Conservation (phyloP, 305 asterid genomes). For the Stenogyne calaminthoides region DNA sequence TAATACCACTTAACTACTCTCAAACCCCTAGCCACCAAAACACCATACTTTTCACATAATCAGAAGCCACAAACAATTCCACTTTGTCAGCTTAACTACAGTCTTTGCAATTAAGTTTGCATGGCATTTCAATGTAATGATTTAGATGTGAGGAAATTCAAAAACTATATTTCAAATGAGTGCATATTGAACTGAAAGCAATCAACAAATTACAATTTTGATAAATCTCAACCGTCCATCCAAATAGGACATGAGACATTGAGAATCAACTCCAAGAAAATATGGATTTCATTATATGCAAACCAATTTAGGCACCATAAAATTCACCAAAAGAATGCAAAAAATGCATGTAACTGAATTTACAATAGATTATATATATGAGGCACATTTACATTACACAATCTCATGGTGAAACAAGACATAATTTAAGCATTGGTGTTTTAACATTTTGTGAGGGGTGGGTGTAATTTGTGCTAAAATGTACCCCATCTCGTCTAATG, state of each 20-base stretch:
- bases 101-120: neutral
- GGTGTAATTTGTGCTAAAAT: no score
- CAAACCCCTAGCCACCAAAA: neutral
- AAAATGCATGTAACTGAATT: neutral
- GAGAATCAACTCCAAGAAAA: neutral
- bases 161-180: neutral
- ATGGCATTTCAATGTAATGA: neutral
- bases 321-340: neutral
- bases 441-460: no score
- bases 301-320: neutral
- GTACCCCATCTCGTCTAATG: no score
- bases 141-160: neutral
- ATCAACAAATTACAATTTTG: neutral
- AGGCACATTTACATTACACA: no score
- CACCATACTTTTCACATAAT: neutral
- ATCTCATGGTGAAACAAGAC: no score
- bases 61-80: neutral
- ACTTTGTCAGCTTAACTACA: neutral
- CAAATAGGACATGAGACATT: neutral
- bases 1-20: neutral
- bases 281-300: neutral
- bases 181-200: no score
- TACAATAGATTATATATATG: neutral
- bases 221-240: neutral
- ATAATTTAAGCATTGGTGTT: no score